Evolutionary conservation across 768 basidiomycete genomes (phyloP).

Genomic region (Suillus sp.): DNA sequence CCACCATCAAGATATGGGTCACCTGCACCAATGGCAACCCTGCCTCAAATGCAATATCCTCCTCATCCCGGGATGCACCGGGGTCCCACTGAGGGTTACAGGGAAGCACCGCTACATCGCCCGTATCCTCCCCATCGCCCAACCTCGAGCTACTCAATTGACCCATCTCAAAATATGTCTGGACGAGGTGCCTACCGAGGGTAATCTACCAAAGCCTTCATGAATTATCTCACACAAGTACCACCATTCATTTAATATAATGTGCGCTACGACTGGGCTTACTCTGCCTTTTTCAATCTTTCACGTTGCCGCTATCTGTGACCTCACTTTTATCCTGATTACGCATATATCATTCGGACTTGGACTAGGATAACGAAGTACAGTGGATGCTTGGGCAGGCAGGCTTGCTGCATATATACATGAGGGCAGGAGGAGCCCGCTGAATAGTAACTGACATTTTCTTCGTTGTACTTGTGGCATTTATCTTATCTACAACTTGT

Average conservation of each 20-base stretch:
- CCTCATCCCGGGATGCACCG: conserved; percentile 29
- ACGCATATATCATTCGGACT: conserved; percentile 17
- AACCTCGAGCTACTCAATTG: conserved; percentile 17
- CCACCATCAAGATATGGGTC: conserved; percentile 34
- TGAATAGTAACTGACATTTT: conserved; percentile 13
- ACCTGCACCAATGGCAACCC: conserved; percentile 37
- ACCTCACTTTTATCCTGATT: conserved; percentile 17
- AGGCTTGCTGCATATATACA: conserved; percentile 13
- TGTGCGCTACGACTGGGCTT: conserved; percentile 21
- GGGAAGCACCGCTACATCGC: conserved; percentile 67
- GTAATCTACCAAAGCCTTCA: conserved; percentile 3
- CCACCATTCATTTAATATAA: background rate
- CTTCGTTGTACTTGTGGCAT: conserved; percentile 11
- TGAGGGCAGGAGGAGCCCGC: conserved; percentile 10
- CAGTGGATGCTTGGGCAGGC: conserved; percentile 11
- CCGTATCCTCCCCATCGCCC: conserved; percentile 40
- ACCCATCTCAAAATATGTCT: conserved; percentile 27
- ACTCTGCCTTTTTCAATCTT: conserved; percentile 6
- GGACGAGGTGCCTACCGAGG: conserved; percentile 35
- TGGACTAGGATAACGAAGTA: background rate
- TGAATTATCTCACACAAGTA: conserved; percentile 11
- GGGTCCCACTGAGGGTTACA: conserved; percentile 39
- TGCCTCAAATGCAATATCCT: conserved; percentile 46
- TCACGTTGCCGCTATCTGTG: conserved; percentile 17
- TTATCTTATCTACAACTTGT: conserved; percentile 10